Conservation (phyloP, 2,329 filamentous ascomycete genomes). For the Aspergillus sp. region DNA sequence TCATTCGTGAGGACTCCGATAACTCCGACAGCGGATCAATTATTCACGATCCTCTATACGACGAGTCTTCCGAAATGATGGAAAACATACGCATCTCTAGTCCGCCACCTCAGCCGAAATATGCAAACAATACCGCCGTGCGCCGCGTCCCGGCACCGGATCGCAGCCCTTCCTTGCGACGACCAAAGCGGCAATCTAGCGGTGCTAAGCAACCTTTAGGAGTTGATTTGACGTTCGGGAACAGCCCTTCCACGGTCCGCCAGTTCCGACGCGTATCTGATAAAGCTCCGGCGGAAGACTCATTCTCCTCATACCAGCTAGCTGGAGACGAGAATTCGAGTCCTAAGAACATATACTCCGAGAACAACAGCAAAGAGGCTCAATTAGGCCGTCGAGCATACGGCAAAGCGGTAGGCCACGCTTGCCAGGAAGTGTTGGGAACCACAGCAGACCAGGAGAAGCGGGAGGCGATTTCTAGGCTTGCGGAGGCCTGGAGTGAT, state of each 20-base stretch:
- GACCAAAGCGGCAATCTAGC: slow-evolving; percentile 45
- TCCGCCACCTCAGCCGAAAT: slow-evolving; percentile 47
- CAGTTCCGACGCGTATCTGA: slow-evolving; percentile 89
- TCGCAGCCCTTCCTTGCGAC: slow-evolving; percentile 43
- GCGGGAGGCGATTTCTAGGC: slow-evolving; percentile 76
- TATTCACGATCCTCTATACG: slow-evolving; percentile 31
- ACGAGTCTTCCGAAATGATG: slow-evolving; percentile 41
- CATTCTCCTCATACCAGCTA: slow-evolving; percentile 25
- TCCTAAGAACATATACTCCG: slow-evolving; percentile 36
- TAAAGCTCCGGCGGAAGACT: slow-evolving; percentile 44
- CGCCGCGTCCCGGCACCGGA: slow-evolving; percentile 47
- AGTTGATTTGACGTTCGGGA: slow-evolving; percentile 89
- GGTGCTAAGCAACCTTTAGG: slow-evolving; percentile 75
- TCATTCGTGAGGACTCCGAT: slow-evolving; percentile 57
- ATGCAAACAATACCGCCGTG: slow-evolving; percentile 62
- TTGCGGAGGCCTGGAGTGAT: slow-evolving; percentile 81
- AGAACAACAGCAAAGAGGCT: slow-evolving; percentile 69
- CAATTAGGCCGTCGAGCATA: slow-evolving; percentile 79
- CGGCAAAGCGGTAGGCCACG: slow-evolving; percentile 75
- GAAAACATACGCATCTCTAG: slow-evolving; percentile 39
- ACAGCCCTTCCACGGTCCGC: slow-evolving; percentile 85
- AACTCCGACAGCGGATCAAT: slow-evolving; percentile 47
- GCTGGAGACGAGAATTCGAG: slow-evolving; percentile 41
- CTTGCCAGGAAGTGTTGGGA: slow-evolving; percentile 82
- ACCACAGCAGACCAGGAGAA: slow-evolving; percentile 70